These are phyloP conservation scores for Pythium plurisporium DNA, from an alignment of 352 stramenopile species.

Conservation along the genomic window DNA sequence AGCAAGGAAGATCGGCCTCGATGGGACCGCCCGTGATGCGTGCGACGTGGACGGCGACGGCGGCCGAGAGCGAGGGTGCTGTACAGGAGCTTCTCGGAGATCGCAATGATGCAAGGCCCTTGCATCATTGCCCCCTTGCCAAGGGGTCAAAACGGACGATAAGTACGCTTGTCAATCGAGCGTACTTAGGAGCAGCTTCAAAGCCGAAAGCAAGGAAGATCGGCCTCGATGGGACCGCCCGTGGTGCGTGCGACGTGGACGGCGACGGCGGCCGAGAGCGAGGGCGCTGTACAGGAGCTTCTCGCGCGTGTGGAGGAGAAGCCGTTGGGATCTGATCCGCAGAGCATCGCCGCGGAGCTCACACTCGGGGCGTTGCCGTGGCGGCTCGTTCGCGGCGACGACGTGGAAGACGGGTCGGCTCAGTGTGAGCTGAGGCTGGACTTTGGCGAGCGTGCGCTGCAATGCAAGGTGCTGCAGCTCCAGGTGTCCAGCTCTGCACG, in stretches of 20 bases:
- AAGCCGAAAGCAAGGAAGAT: too few relatives aligned
- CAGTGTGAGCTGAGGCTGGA: conserved; percentile 45
- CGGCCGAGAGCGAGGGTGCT: not conserved
- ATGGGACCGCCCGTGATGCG: not conserved
- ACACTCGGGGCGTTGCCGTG: conserved; percentile 15
- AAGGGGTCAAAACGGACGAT: not conserved
- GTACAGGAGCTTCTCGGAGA: not conserved
- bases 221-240: not conserved
- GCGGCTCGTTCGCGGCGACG: not conserved
- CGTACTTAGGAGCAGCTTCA: too few relatives aligned
- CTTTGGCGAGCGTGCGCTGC: conserved; percentile 31
- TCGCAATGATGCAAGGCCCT: not conserved
- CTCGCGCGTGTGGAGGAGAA: conserved; percentile 1
- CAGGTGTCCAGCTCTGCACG: conserved; percentile 56
- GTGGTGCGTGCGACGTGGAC: not conserved
- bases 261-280: not conserved
- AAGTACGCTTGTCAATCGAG: conserved; percentile 19
- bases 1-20: too few relatives aligned
- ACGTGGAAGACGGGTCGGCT: not conserved
- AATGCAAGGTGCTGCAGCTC: conserved; percentile 45
- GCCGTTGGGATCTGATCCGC: conserved; percentile 2
- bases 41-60: conserved; percentile 1
- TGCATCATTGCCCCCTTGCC: too few relatives aligned
- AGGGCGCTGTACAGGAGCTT: not conserved
- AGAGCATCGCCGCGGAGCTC: conserved; percentile 9